Base-by-base conservation (phyloP, 169 alveolate genomes). In the Cyclospora cayetanensis region DNA sequence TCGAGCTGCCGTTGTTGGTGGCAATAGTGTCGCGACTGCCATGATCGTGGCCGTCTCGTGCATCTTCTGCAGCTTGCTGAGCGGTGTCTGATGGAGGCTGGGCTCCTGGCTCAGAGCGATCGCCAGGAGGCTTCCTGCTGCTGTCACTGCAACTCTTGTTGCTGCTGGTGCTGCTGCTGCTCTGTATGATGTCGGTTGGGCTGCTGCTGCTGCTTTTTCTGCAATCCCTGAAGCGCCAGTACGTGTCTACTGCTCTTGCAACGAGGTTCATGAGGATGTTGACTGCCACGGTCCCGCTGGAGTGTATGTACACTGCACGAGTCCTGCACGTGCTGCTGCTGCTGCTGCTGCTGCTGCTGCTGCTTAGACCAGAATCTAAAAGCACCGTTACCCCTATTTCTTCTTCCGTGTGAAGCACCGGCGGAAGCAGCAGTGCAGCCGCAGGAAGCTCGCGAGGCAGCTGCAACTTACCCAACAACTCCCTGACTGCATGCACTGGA, bases 371-470 rank as follows among this genome's bases (percentile, higher is more conserved):
- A 1, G 89, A 79, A 52, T 79, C 89, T 7, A 79, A 37, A 46
- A 79, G 35, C 25, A 79, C 43, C n/a, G 89, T 79, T 20, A 25
- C 89, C 37, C 46, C 89, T 37, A 63, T 72, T 43, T 68, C 53
- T 79, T 43, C 89, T 37, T 79, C 89, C 37, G 89, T 79, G 89
- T 79, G 89, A 68, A 79, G 89, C 89, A 79, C 31, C 5, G 89
- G 89, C 89, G 89, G 89, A 68, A 79, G 74, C 74, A 79, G 89
- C 74, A 79, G 74, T 72, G 89, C 89, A 79, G 89, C 89, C 29
- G 89, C 74, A 7, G 89, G 89, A 68, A 79, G 74, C 89, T 31
- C 39, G 39, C 52, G 66, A 29, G 89, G 74, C 52, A 79, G 89
- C 72, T 50, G 7, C 39, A 79, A 50, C 7, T n/a, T 43, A n/a